Conservation (phyloP, 176 grass and related monocot species). For the Ensete ventricosum region DNA sequence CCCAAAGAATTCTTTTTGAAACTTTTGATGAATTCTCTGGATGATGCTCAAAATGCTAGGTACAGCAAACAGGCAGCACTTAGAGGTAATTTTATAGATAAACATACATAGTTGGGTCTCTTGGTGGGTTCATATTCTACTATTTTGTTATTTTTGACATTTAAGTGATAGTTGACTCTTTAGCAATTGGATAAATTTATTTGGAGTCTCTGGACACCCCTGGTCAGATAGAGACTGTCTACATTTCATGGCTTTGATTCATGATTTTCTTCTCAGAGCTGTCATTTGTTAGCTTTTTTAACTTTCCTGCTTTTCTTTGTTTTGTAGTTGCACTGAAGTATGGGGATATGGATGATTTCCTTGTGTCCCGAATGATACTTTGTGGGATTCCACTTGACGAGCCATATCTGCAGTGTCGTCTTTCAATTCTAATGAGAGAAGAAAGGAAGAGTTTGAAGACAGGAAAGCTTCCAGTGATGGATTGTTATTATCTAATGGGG, state of each 20-base stretch:
- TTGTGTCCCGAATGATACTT: slow-evolving; percentile 45
- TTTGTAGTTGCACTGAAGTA: slow-evolving; percentile 44
- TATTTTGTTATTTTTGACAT: background rate
- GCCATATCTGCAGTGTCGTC: slow-evolving; percentile 35
- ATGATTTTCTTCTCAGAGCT: background rate
- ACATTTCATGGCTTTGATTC: too few relatives aligned
- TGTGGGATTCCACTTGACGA: slow-evolving; percentile 49
- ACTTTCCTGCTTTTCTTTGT: slow-evolving; percentile 3
- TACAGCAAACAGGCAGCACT: slow-evolving; percentile 24
- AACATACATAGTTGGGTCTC: background rate
- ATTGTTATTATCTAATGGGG: slow-evolving; percentile 62
- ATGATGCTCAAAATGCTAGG: slow-evolving; percentile 24
- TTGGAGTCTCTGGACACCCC: background rate
- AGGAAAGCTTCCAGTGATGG: slow-evolving; percentile 43
- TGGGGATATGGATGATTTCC: slow-evolving; percentile 54
- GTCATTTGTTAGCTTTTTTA: background rate
- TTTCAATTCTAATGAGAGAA: slow-evolving; percentile 26
- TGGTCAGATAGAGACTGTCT: background rate
- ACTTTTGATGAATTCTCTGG: slow-evolving; percentile 39
- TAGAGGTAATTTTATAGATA: slow-evolving; percentile 7
- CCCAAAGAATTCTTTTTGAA: slow-evolving; percentile 49
- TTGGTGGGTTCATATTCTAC: background rate
- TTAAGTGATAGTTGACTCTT: background rate
- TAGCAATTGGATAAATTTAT: background rate
- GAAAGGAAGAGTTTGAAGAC: slow-evolving; percentile 43